Conservation (phyloP, 192 early-diverging fungal species). For the Podila verticillata region DNA sequence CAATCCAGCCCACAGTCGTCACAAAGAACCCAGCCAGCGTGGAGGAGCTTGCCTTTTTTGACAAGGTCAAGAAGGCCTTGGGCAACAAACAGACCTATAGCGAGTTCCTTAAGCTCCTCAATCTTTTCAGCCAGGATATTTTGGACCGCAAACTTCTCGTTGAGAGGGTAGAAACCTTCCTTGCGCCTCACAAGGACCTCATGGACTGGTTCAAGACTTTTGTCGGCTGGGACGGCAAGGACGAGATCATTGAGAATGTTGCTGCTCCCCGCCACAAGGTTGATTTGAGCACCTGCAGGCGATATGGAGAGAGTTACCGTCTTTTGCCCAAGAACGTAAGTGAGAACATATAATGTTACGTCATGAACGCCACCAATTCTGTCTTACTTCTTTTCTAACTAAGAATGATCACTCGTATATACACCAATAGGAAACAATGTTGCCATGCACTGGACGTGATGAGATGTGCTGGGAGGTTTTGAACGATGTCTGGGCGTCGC, state of each 20-base stretch:
- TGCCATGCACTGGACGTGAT: constrained; percentile 92
- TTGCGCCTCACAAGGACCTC: constrained; percentile 83
- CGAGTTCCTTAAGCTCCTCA: constrained; percentile 96
- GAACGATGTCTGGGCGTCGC: constrained; percentile 96
- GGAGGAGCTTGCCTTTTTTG: constrained; percentile 96
- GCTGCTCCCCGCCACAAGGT: constrained; percentile 67
- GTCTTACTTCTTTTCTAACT: no score
- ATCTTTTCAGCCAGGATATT: constrained; percentile 94
- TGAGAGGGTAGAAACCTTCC: constrained; percentile 86
- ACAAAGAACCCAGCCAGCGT: constrained; percentile 55
- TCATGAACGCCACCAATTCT: neutral
- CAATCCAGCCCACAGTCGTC: constrained; percentile 22
- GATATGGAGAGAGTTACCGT: constrained; percentile 81
- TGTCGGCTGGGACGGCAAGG: constrained; percentile 83
- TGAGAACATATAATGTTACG: neutral
- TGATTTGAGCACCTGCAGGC: constrained; percentile 67
- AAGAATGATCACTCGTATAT: neutral
- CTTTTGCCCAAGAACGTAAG: constrained; percentile 71
- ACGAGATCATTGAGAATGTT: constrained; percentile 71
- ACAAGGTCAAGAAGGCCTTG: constrained; percentile 87
- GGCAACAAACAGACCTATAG: constrained; percentile 89
- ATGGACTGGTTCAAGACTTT: constrained; percentile 96
- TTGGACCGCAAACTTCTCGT: constrained; percentile 86
- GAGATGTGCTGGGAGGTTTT: constrained; percentile 91
- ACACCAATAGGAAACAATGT: constrained; percentile 51